Base-by-base conservation (phyloP, 345 rosid species). In the Salix dunnii region DNA sequence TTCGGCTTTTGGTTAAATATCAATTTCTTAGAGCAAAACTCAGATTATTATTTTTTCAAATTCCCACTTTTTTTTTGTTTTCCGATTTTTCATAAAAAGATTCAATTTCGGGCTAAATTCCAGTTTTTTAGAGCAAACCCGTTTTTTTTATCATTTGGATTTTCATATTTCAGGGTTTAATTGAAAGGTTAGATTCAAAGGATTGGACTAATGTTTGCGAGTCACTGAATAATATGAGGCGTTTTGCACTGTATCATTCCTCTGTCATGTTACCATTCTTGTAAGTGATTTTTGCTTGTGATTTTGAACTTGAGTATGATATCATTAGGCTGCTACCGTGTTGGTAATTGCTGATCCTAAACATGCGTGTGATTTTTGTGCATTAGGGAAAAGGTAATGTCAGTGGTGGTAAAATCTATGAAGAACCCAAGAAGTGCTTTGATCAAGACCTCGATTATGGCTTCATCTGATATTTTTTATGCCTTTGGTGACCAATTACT, bases 381-480 rank as follows among this genome's bases (percentile, higher is more conserved):
- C 31, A 42, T 7, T 79, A 95, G 98, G 81, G 98, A 91, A 55
- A 93, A 89, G 76, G 87, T 93, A 46, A 72, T 95, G 76, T 38
- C 40, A 25, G 97, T 93, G 78, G 66, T 91, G 78, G 88, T 91
- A 23, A 95, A 91, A 82, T 84, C 94, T 21, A 93, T 91, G 90
- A 93, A 91, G 90, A 95, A 91, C 69, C 98, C 99, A 0, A 89
- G 98, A 85, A 95, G 98, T 80, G 99, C 97, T 43, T 81, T 95
- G 78, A 89, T 93, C 82, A 93, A 95, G 87, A 93, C 99, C 73
- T 87, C 99, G 2, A 91, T 95, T 31, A 91, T 93, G 98, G 90
- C 97, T 58, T 86, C 94, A 13, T 85, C 92, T 31, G 98, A 95
- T 83, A 82, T 95, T 49, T 84, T 90, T 86, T 86, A 68, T 7